A percentile compares a stretch with the other conserved stretches of the same genome.
Conservation (phyloP, 2,329 filamentous ascomycete genomes). For the Chalaropsis thielavioides region DNA sequence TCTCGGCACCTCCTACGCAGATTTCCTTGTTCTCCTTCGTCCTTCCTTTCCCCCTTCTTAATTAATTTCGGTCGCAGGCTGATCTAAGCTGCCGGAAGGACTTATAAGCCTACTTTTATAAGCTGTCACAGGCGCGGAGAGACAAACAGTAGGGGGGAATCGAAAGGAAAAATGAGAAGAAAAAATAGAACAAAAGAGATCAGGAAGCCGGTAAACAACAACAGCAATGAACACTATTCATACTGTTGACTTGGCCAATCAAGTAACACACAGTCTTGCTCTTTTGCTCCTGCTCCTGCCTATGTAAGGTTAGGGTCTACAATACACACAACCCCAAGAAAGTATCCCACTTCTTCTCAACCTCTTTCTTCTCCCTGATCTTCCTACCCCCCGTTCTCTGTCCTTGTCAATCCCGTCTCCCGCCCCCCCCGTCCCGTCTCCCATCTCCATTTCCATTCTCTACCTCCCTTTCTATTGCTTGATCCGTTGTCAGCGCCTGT, state of each 20-base stretch:
- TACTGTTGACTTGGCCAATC: not conserved
- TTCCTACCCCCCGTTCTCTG: no score
- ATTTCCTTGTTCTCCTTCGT: not conserved
- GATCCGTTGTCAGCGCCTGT: not conserved
- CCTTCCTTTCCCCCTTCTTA: not conserved
- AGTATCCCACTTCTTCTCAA: not conserved
- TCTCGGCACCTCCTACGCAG: conserved; percentile 3
- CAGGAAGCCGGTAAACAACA: no score
- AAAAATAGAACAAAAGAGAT: not conserved
- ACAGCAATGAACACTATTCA: no score
- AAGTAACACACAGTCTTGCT: not conserved
- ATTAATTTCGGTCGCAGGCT: not conserved
- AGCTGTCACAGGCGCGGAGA: not conserved
- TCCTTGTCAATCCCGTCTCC: not conserved
- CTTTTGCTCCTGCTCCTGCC: no score
- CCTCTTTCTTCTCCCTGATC: not conserved
- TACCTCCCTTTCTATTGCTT: not conserved
- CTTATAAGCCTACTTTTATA: conserved; percentile 1
- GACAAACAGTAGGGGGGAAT: not conserved
- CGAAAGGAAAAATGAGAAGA: not conserved
- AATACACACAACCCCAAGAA: no score
- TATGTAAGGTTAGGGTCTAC: not conserved
- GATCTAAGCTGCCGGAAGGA: not conserved
- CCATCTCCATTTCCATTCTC: not conserved
- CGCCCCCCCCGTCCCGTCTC: no score